Evolutionary conservation across 2,329 filamentous ascomycete species (phyloP).

Genomic region (Neofusicoccum kwambonambiense): DNA sequence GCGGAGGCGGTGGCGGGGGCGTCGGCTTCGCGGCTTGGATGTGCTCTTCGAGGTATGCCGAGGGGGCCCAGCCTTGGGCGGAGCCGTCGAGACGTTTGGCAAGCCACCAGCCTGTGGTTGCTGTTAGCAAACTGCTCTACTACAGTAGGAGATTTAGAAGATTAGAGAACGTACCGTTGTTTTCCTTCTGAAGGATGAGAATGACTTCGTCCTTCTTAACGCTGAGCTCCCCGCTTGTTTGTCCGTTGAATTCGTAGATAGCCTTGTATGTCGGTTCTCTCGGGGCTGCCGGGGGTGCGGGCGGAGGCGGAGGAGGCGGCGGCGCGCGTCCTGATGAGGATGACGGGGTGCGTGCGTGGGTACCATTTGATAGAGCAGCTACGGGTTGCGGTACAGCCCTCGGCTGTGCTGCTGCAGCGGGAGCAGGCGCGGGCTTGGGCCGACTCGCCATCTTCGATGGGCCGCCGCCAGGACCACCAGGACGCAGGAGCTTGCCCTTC

Average conservation of each 20-base stretch:
- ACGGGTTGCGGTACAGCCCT: conserved; percentile 56
- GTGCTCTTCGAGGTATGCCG: conserved; percentile 89
- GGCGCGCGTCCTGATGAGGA: conserved; percentile 48
- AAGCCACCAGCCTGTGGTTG: conserved; percentile 85
- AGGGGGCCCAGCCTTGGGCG: conserved; percentile 89
- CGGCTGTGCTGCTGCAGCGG: conserved; percentile 36
- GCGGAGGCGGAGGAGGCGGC: conserved; percentile 62
- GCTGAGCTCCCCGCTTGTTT: conserved; percentile 80
- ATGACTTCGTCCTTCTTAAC: conserved; percentile 78
- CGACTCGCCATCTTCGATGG: conserved; percentile 68
- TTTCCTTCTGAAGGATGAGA: conserved; percentile 89
- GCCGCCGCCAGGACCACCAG: conserved; percentile 79
- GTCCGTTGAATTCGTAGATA: conserved; percentile 85
- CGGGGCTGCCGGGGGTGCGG: conserved; percentile 58
- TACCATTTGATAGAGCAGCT: conserved; percentile 52
- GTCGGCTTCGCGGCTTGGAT: conserved; percentile 48
- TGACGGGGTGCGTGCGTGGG: conserved; percentile 42
- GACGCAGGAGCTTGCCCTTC: conserved; percentile 86
- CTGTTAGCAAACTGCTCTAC: too few species aligned
- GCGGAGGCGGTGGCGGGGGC: conserved; percentile 57
- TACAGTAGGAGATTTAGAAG: too few species aligned
- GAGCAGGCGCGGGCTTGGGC: conserved; percentile 30
- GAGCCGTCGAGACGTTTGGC: conserved; percentile 68
- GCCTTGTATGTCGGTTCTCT: conserved; percentile 82
- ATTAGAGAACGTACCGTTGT: conserved; percentile 68